Evolutionary conservation across 73 alveolate genomes (phyloP).

Genomic region (Paramecium primaurelia): DNA sequence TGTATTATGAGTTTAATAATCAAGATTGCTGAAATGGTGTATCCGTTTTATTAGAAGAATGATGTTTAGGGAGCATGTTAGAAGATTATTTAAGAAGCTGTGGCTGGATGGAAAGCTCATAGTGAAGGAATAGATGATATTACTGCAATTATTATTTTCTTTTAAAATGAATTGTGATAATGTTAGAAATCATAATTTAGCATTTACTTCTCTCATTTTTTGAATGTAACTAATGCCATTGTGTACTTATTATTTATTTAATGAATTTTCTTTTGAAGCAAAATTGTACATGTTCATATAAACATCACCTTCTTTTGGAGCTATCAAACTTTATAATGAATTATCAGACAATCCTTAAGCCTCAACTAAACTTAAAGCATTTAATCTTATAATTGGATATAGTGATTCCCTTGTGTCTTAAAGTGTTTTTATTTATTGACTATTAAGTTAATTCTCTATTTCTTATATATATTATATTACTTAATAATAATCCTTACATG

Average conservation of each 20-base stretch:
- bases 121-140: slow-evolving; percentile 46
- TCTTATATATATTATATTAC: background rate
- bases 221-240: background rate
- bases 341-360: slow-evolving; percentile 47
- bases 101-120: background rate
- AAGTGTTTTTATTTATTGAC: background rate
- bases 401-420: background rate
- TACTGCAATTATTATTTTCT: background rate
- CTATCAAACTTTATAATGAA: slow-evolving; percentile 47
- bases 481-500: slow-evolving; percentile 28
- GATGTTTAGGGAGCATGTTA: slow-evolving; percentile 49
- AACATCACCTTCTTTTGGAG: slow-evolving; percentile 37
- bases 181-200: background rate
- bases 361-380: slow-evolving; percentile 31
- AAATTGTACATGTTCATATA: background rate
- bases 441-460: background rate
- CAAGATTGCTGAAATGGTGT: slow-evolving; percentile 5
- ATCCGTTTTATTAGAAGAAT: slow-evolving; percentile 23
- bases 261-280: slow-evolving; percentile 39
- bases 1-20: background rate
- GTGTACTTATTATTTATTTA: background rate
- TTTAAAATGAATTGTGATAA: background rate
- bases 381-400: background rate
- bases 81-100: background rate
- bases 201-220: slow-evolving; percentile 24